Percentiles rank a stretch among this genome's conserved stretches.
These are phyloP conservation scores for Phyllosticta ampelicida DNA, from an alignment of 2,329 filamentous ascomycete species.

Conservation along the genomic window DNA sequence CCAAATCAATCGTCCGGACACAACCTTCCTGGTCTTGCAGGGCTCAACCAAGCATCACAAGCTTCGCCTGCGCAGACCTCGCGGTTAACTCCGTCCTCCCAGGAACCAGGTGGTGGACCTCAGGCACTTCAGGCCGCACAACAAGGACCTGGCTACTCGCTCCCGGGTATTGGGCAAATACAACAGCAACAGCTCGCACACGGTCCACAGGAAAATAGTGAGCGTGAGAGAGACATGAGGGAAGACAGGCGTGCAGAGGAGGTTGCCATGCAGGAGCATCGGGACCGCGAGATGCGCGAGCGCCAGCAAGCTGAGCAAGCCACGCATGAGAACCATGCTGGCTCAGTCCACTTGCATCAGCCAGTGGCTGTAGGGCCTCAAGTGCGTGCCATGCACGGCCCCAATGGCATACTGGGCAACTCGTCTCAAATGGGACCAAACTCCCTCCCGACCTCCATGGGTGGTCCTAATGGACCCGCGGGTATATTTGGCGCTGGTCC, in stretches of 20 bases:
- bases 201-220: conserved; percentile 24
- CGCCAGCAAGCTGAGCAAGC: conserved; percentile 58
- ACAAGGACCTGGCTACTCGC: conserved; percentile 31
- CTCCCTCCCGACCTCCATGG: conserved; percentile 43
- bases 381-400: conserved; percentile 75
- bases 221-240: conserved; percentile 39
- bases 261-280: conserved; percentile 32
- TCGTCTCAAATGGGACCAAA: conserved; percentile 41
- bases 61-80: conserved; percentile 26
- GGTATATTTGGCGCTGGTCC: conserved; percentile 63
- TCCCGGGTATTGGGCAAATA: conserved; percentile 36
- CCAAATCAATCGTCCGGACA: conserved; percentile 31
- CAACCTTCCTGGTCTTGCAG: conserved; percentile 34
- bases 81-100: conserved; percentile 25
- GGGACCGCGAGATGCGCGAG: conserved; percentile 51
- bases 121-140: conserved; percentile 23
- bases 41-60: conserved; percentile 35
- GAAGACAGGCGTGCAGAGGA: conserved; percentile 35
- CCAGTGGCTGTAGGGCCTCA: conserved; percentile 69
- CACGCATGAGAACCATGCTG: conserved; percentile 76
- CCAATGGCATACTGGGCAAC: conserved; percentile 67
- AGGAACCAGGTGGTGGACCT: conserved; percentile 23
- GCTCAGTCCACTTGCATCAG: conserved; percentile 85
- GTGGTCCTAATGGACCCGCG: conserved; percentile 48
- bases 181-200: conserved; percentile 26